phyloP scores from a whole-genome alignment of 106 monocot genomes.

The Posidonia australis region DNA sequence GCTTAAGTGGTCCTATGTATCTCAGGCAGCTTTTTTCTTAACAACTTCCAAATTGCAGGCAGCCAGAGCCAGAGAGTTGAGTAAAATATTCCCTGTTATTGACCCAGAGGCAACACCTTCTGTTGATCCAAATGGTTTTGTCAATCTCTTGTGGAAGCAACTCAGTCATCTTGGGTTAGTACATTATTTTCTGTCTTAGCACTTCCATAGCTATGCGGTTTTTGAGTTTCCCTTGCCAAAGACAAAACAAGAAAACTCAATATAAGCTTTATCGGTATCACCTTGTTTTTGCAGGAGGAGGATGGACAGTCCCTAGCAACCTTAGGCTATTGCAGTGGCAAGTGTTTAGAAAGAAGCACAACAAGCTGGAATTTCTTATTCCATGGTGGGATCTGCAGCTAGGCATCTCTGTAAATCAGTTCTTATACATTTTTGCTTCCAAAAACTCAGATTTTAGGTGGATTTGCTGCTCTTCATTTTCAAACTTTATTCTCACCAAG shows the following conservation, averaged over 20 bases:
- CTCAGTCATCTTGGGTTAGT: slow-evolving; percentile 81
- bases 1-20: too few relatives aligned
- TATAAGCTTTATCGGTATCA: neutral
- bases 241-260: neutral
- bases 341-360: slow-evolving; percentile 70
- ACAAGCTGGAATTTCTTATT: slow-evolving; percentile 70
- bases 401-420: slow-evolving; percentile 88
- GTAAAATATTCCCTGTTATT: slow-evolving; percentile 60
- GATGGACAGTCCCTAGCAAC: slow-evolving; percentile 73
- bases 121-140: slow-evolving; percentile 43
- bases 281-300: slow-evolving; percentile 48
- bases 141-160: slow-evolving; percentile 78
- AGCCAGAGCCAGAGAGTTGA: slow-evolving; percentile 47
- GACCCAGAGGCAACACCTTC: slow-evolving; percentile 42
- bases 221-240: neutral
- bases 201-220: neutral
- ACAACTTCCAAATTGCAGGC: slow-evolving; percentile 24
- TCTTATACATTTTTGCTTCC: slow-evolving; percentile 66
- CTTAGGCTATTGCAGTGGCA: slow-evolving; percentile 76
- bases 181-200: neutral
- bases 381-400: slow-evolving; percentile 98
- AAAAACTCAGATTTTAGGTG: slow-evolving; percentile 76
- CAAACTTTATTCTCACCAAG: neutral
- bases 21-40: neutral
- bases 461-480: neutral